Conservation (phyloP, 352 stramenopile genomes). For the Globisporangium apiculatum region DNA sequence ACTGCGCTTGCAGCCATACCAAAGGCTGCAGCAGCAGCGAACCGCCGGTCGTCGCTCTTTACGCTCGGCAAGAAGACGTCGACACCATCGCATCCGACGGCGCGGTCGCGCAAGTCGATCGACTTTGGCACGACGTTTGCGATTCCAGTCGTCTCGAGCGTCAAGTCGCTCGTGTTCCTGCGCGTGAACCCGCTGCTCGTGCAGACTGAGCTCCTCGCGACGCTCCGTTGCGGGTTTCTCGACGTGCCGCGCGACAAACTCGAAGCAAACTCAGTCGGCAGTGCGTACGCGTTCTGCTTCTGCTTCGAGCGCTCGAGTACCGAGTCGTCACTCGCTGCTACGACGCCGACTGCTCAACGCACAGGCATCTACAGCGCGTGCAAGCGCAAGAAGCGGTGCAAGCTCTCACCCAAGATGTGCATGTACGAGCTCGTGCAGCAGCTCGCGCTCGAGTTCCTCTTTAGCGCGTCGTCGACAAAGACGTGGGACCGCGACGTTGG, state of each 20-base stretch:
- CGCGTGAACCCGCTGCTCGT: constrained; percentile 12
- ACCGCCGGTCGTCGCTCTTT: constrained; percentile 29
- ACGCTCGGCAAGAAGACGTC: constrained; percentile 17
- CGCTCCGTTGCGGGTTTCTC: constrained; percentile 5
- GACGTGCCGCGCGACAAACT: constrained; percentile 4
- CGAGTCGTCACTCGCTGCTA: background rate
- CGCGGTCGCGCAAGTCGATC: constrained; percentile 15
- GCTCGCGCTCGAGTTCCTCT: constrained; percentile 31
- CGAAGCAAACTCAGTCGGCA: constrained; percentile 10
- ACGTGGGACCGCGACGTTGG: constrained; percentile 44
- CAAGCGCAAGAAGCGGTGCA: constrained; percentile 11
- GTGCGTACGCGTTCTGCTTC: constrained; percentile 12
- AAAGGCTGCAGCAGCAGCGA: background rate
- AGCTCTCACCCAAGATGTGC: constrained; percentile 18
- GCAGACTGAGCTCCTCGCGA: constrained; percentile 7
- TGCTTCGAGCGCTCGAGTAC: background rate
- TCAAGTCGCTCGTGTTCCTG: constrained; percentile 14
- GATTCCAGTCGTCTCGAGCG: constrained; percentile 10
- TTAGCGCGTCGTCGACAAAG: constrained; percentile 15
- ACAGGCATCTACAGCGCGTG: constrained; percentile 10
- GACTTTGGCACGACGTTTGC: constrained; percentile 25
- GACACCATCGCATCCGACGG: background rate
- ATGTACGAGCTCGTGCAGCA: constrained; percentile 38
- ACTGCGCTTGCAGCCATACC: background rate
- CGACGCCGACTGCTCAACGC: background rate